These are phyloP conservation scores for Arthrobotrys sphaeroides DNA, from an alignment of 2,329 filamentous ascomycete species.

Conservation along the genomic window DNA sequence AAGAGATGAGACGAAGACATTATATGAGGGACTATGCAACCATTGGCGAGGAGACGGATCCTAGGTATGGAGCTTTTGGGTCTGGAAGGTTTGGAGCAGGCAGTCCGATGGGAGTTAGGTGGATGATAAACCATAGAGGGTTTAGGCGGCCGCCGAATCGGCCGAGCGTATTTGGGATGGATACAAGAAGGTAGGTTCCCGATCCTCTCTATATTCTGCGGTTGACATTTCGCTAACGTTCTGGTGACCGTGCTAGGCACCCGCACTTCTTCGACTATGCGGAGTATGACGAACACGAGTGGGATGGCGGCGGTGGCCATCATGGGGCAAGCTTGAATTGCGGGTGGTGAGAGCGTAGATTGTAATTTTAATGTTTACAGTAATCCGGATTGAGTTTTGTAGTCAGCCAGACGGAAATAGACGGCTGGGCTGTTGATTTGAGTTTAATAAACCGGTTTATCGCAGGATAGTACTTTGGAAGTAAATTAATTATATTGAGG, in stretches of 20 bases:
- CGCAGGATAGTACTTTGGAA: not conserved
- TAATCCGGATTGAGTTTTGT: no score
- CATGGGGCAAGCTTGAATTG: not conserved
- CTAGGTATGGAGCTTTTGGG: not conserved
- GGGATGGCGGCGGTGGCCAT: not conserved
- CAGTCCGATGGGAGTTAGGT: not conserved
- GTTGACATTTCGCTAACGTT: not conserved
- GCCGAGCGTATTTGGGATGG: not conserved
- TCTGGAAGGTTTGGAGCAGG: not conserved
- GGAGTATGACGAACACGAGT: not conserved
- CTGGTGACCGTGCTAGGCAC: not conserved
- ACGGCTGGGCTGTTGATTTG: no score
- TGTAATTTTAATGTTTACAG: no score
- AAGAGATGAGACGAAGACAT: not conserved
- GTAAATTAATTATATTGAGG: no score
- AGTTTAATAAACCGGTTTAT: no score
- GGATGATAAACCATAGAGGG: not conserved
- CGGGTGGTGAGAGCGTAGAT: not conserved
- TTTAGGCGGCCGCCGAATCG: not conserved
- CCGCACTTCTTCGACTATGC: constrained; percentile 8
- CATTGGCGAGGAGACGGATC: not conserved
- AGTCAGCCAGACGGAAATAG: no score
- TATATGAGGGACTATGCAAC: not conserved
- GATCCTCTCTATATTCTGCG: not conserved
- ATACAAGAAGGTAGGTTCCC: not conserved